Evolutionary conservation across 2,329 filamentous ascomycete genomes (phyloP), one percentile per base, ranked within the genome.

Genomic region (Venturia pyrina): DNA sequence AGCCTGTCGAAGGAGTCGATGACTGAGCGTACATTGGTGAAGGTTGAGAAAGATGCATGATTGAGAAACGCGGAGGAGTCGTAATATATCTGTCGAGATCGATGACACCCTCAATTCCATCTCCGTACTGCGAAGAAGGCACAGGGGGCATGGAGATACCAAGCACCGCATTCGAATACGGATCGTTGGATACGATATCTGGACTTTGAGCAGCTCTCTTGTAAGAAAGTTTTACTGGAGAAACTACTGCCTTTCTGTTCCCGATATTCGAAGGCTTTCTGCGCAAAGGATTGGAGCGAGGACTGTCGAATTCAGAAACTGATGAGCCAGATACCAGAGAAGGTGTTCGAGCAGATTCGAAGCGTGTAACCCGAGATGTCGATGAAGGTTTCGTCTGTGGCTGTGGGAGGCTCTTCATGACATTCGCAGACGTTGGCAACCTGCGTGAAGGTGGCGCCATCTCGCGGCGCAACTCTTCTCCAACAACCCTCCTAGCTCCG

Each of bases 1-100:
- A 91, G 68, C 87, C 81, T 1, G 89, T 91, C 4, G 89, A 92
- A 46, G 89, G 88, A 67, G 88, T 85, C 68, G 64, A 62, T 7
- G 89, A 91, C 64, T 87, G 81, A 2, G 81, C 83, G 74, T 88
- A 86, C 8, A 85, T 77, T n/a, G 87, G 87, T 6, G 86, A 87
- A 10, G 86, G 86, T 7, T 86, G 85, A n/a, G 87, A 85, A 6
- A 89, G 78, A 70, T 89, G 83, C 65, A 89, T 84, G 3, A 86
- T 88, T 40, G 85, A 80, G 28, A 88, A 74, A 50, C 82, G 82
- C 69, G 84, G 83, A 3, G 82, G 82, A 21, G 64, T 40, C 6
- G 73, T 71, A 64, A 74, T 73, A 41, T 72, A 68, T 50, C 66
- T 66, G 60, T 68, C 68, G 15, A 70, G 70, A 60, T 67, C 48